Conservation (phyloP, 2,329 filamentous ascomycete species). For the Microascus cirrosus region DNA sequence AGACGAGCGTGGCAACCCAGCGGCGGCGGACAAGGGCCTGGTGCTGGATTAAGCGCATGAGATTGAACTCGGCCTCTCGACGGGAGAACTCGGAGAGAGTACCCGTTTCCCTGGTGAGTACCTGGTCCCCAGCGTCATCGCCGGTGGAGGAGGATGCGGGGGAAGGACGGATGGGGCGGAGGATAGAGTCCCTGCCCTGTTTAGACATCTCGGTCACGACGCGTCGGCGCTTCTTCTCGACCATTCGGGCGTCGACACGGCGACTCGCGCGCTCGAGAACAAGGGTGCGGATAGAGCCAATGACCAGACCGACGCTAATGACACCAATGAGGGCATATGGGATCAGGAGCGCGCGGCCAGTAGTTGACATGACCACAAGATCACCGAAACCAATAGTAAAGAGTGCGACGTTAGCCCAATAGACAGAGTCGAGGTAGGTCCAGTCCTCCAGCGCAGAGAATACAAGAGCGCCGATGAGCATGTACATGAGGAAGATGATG, state of each 20-base stretch:
- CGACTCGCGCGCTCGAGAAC: constrained; percentile 46
- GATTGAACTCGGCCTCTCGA: constrained; percentile 58
- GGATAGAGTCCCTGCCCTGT: constrained; percentile 32
- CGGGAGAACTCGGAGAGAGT: constrained; percentile 39
- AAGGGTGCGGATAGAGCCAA: constrained; percentile 64
- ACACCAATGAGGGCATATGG: constrained; percentile 78
- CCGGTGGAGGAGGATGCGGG: constrained; percentile 2
- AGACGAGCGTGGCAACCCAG: constrained; percentile 64
- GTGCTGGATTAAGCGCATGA: constrained; percentile 73
- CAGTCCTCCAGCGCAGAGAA: constrained; percentile 65
- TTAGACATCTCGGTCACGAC: constrained; percentile 32
- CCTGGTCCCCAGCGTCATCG: constrained; percentile 5
- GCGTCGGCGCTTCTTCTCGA: constrained; percentile 45
- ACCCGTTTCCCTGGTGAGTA: no score
- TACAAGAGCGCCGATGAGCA: constrained; percentile 65
- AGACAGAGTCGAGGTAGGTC: constrained; percentile 66
- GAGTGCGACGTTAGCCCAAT: constrained; percentile 65
- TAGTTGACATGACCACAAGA: constrained; percentile 29
- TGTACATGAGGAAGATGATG: constrained; percentile 72
- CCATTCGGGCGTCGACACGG: constrained; percentile 42
- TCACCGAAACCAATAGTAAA: constrained; percentile 58
- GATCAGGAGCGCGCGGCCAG: constrained; percentile 62
- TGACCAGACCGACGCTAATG: constrained; percentile 73
- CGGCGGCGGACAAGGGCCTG: constrained; percentile 53
- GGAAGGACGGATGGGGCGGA: constrained; percentile 32